A percentile compares a stretch with the other conserved stretches of the same genome.
These are phyloP conservation scores for Aspergillus terreus DNA, from an alignment of 2,329 filamentous ascomycete species.

Conservation along the genomic window DNA sequence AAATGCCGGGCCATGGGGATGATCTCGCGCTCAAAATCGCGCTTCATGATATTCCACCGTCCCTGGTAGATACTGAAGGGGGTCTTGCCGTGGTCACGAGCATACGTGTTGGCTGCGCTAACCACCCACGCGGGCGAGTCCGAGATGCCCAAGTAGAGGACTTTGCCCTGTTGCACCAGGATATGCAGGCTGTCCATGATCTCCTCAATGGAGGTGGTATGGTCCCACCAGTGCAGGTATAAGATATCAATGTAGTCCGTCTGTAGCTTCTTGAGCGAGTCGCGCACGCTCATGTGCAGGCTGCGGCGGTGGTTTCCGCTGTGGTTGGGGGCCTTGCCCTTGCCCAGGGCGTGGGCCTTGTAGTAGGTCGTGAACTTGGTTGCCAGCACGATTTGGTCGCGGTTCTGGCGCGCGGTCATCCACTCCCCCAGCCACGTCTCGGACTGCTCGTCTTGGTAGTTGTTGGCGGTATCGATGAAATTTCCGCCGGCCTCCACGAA, in stretches of 20 bases:
- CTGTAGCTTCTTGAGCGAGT: slow-evolving; percentile 47
- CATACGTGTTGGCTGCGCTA: too few relatives aligned
- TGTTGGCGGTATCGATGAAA: slow-evolving; percentile 69
- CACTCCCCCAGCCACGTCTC: slow-evolving; percentile 68
- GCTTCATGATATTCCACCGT: too few relatives aligned
- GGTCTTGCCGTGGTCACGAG: too few relatives aligned
- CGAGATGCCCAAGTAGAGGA: too few relatives aligned
- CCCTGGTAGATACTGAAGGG: too few relatives aligned
- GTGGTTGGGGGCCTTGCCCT: slow-evolving; percentile 32
- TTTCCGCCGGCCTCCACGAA: slow-evolving; percentile 66
- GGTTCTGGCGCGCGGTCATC: slow-evolving; percentile 61
- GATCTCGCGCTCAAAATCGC: too few relatives aligned
- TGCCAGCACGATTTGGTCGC: slow-evolving; percentile 67
- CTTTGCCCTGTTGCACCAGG: too few relatives aligned
- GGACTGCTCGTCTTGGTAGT: slow-evolving; percentile 63
- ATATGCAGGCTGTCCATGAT: too few relatives aligned
- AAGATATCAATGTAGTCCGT: slow-evolving; percentile 54
- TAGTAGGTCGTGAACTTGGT: slow-evolving; percentile 59
- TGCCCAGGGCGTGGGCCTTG: slow-evolving; percentile 52
- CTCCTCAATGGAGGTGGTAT: too few relatives aligned
- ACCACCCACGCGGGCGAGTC: too few relatives aligned
- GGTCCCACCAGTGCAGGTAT: slow-evolving; percentile 56
- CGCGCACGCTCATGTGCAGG: slow-evolving; percentile 42
- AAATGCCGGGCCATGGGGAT: too few relatives aligned
- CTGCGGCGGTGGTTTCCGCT: slow-evolving; percentile 43